These are phyloP conservation scores for Herpetospermum pedunculosum DNA, from an alignment of 306 rosid genomes.

Conservation along the genomic window DNA sequence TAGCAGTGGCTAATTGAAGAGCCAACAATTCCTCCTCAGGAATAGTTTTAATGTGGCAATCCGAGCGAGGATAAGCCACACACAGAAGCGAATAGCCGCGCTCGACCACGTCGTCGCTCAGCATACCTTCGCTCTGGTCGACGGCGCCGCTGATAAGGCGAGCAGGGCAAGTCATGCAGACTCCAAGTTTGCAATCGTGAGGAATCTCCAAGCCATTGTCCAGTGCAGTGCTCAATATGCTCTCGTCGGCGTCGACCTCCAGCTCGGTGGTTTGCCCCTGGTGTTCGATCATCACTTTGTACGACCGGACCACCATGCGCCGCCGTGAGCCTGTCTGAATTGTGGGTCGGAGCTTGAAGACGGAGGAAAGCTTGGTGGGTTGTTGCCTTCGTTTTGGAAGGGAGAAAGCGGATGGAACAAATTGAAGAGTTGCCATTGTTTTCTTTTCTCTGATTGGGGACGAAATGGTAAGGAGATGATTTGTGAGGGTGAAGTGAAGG, in stretches of 20 bases:
- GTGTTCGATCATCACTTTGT: slow-evolving; percentile 80
- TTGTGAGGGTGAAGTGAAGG: slow-evolving; percentile 11
- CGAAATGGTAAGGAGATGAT: neutral
- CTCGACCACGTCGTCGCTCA: slow-evolving; percentile 92
- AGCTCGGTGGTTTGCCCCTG: slow-evolving; percentile 44
- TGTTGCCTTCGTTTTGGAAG: slow-evolving; percentile 25
- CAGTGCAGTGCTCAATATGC: slow-evolving; percentile 50
- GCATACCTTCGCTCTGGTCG: slow-evolving; percentile 97
- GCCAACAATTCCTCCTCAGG: slow-evolving; percentile 84
- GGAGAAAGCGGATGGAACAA: slow-evolving; percentile 29
- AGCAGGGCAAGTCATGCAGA: slow-evolving; percentile 99
- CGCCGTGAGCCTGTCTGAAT: slow-evolving; percentile 13
- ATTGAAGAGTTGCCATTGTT: slow-evolving; percentile 54
- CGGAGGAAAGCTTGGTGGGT: slow-evolving; percentile 20
- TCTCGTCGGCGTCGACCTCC: slow-evolving; percentile 46
- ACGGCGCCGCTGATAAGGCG: slow-evolving; percentile 60
- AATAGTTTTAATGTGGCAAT: slow-evolving; percentile 62
- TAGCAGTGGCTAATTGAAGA: slow-evolving; percentile 82
- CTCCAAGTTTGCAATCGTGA: slow-evolving; percentile 95
- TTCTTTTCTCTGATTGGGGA: neutral
- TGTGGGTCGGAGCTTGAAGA: slow-evolving; percentile 21
- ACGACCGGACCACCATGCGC: slow-evolving; percentile 29
- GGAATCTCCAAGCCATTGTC: slow-evolving; percentile 67
- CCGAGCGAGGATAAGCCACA: slow-evolving; percentile 60
- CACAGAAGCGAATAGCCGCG: slow-evolving; percentile 74